Evolutionary conservation across 2,329 filamentous ascomycete genomes (phyloP).

Genomic region (Ophiostoma tasmaniense): DNA sequence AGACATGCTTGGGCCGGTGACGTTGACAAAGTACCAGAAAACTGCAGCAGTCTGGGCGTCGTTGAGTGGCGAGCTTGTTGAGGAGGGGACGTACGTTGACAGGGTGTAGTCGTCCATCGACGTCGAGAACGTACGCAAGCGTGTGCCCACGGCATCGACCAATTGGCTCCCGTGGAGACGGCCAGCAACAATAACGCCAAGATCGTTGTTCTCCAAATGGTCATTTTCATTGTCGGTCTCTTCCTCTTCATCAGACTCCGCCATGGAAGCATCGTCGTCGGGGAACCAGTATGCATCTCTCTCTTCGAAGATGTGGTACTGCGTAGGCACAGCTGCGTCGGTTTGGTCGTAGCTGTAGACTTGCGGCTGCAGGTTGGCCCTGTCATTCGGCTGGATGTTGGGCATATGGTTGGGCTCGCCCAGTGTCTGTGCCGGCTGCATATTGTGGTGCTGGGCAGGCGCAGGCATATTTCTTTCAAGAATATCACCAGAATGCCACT

Average conservation of each 20-base stretch:
- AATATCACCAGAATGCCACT: neutral
- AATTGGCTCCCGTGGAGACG: slow-evolving; percentile 27
- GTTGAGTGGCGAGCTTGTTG: slow-evolving; percentile 62
- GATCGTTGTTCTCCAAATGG: slow-evolving; percentile 32
- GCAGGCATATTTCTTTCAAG: neutral
- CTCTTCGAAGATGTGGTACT: slow-evolving; percentile 17
- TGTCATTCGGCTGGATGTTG: neutral
- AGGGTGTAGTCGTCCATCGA: slow-evolving; percentile 45
- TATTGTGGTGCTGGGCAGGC: neutral
- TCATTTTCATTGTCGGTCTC: slow-evolving; percentile 42
- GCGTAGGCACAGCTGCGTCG: neutral
- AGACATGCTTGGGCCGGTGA: slow-evolving; percentile 78
- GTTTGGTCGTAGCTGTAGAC: neutral
- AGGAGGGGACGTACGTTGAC: slow-evolving; percentile 57
- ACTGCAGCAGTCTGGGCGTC: slow-evolving; percentile 72
- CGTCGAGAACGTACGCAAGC: slow-evolving; percentile 41
- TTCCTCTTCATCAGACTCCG: slow-evolving; percentile 40
- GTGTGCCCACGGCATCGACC: slow-evolving; percentile 36
- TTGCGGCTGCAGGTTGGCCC: neutral
- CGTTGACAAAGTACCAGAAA: slow-evolving; percentile 86
- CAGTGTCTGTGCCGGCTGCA: neutral
- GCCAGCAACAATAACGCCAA: slow-evolving; percentile 33
- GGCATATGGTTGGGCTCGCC: neutral
- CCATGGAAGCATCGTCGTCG: slow-evolving; percentile 55
- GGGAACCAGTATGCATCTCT: slow-evolving; percentile 40